Evolutionary conservation across 2,329 filamentous ascomycete genomes (phyloP).

Genomic region (Ceratocystis colombiana): DNA sequence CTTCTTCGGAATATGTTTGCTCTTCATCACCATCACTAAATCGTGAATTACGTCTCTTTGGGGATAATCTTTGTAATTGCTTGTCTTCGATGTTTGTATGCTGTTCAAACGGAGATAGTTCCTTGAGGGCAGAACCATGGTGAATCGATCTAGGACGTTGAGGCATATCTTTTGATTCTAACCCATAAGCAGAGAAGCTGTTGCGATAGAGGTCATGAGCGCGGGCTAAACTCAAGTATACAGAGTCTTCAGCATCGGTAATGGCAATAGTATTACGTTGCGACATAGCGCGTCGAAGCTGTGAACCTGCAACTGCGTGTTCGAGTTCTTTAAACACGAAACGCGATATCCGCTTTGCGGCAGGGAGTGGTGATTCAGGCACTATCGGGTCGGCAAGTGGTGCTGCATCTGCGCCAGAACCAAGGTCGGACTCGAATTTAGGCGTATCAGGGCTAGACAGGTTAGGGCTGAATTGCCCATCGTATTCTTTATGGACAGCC

Average conservation of each 20-base stretch:
- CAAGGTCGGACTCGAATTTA: neutral
- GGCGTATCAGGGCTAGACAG: neutral
- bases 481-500: neutral
- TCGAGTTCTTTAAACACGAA: slow-evolving; percentile 17
- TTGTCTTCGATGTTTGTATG: neutral
- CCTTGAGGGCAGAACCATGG: neutral
- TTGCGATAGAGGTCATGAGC: neutral
- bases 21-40: neutral
- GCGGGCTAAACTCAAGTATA: neutral
- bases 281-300: slow-evolving; percentile 5
- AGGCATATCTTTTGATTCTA: neutral
- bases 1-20: neutral
- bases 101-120: neutral
- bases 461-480: neutral
- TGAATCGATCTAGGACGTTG: slow-evolving; percentile 2
- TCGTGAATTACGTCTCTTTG: neutral
- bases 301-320: neutral
- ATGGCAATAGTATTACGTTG: slow-evolving; percentile 1
- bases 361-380: neutral
- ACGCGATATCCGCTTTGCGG: neutral
- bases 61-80: neutral
- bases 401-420: neutral
- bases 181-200: neutral
- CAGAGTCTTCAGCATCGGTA: slow-evolving; percentile 6
- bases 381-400: neutral